phyloP scores from a whole-genome alignment of 306 rosid species.

The Dalbergia oliveri region DNA sequence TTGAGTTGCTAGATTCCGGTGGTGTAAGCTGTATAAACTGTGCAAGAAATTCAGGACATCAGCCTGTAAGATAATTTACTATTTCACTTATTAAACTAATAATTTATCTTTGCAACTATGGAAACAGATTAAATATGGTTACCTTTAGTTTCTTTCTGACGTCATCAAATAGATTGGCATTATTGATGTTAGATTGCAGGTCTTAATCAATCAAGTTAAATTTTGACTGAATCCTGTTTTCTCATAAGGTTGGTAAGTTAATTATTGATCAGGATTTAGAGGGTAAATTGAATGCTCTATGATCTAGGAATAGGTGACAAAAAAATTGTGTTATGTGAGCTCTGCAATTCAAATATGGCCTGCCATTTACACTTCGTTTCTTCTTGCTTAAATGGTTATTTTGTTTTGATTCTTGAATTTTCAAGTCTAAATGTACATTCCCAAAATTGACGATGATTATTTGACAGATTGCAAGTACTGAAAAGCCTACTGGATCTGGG shows the following conservation, averaged over 20 bases:
- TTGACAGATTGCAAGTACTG: conserved; percentile 65
- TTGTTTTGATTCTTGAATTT: conserved; percentile 24
- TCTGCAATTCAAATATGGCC: conserved; percentile 9
- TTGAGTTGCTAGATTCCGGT: conserved; percentile 85
- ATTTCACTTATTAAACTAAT: conserved; percentile 32
- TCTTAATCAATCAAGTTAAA: conserved; percentile 26
- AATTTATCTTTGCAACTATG: background rate
- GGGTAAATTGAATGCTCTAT: conserved; percentile 42
- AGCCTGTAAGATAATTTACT: conserved; percentile 61
- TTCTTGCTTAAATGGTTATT: conserved; percentile 28
- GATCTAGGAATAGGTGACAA: conserved; percentile 7
- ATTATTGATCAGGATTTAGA: conserved; percentile 19
- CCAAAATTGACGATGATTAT: conserved; percentile 48
- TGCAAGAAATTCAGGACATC: conserved; percentile 58
- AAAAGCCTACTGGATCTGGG: conserved; percentile 63
- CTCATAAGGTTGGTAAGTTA: conserved; percentile 23
- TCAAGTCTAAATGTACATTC: conserved; percentile 20
- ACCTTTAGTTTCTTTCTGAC: conserved; percentile 21
- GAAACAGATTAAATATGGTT: conserved; percentile 24
- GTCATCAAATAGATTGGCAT: conserved; percentile 13
- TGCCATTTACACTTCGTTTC: conserved; percentile 20
- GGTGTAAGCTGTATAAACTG: conserved; percentile 87
- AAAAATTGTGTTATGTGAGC: conserved; percentile 24
- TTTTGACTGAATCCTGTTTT: conserved; percentile 30
- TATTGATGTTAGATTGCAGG: conserved; percentile 27